Evolutionary conservation across 176 grass and related monocot genomes (phyloP).

Genomic region (Alopecurus myosuroides): DNA sequence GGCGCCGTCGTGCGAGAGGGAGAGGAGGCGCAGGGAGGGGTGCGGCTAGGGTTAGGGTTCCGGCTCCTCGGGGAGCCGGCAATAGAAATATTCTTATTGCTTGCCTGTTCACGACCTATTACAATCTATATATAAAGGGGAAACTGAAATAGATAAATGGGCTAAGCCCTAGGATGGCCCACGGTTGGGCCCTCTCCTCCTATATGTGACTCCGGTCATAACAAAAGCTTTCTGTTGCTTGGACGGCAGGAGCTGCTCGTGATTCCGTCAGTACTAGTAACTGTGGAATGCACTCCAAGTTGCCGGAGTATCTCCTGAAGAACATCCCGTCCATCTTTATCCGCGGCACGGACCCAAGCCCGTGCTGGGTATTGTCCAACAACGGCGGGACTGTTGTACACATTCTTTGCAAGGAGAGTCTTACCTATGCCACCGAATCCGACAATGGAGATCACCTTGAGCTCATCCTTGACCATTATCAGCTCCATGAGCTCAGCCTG

Average conservation of each 20-base stretch:
- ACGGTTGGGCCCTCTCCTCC: too few species aligned
- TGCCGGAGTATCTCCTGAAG: not conserved
- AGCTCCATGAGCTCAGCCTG: not conserved
- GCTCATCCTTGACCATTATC: not conserved
- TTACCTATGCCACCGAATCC: not conserved
- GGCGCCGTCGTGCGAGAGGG: too few species aligned
- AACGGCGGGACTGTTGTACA: not conserved
- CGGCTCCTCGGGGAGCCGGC: too few species aligned
- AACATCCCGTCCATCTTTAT: not conserved
- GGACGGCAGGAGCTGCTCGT: not conserved
- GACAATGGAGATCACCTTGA: not conserved
- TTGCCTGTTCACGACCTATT: too few species aligned
- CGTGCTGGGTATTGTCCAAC: not conserved
- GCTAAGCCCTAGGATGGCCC: too few species aligned
- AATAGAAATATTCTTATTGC: too few species aligned
- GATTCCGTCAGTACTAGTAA: not conserved
- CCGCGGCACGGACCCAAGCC: not conserved
- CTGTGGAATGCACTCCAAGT: not conserved
- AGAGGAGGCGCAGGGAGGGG: too few species aligned
- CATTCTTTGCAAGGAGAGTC: not conserved
- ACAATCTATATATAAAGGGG: too few species aligned
- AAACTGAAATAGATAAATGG: too few species aligned
- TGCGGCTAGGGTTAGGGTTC: too few species aligned
- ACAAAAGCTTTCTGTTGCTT: not conserved
- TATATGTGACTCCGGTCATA: too few species aligned